phyloP scores from a whole-genome alignment of 2,329 filamentous ascomycete genomes.

The Fusarium buxicola region DNA sequence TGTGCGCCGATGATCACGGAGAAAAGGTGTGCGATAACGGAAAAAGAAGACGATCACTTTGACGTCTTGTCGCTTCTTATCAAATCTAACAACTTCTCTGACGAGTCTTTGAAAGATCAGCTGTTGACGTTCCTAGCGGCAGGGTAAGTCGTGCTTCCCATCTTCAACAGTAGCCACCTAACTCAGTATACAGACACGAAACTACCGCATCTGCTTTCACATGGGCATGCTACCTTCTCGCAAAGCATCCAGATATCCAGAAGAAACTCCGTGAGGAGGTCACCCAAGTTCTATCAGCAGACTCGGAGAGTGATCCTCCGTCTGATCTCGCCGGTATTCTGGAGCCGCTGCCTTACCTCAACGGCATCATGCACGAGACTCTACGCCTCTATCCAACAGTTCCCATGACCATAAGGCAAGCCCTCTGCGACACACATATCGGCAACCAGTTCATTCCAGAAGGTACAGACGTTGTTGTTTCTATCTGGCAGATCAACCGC shows the following conservation, averaged over 20 bases:
- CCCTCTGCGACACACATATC: constrained; percentile 67
- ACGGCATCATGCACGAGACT: constrained; percentile 76
- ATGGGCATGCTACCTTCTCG: constrained; percentile 37
- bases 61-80: constrained; percentile 74
- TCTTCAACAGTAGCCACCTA: not conserved
- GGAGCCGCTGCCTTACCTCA: constrained; percentile 74
- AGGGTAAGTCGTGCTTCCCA: not conserved
- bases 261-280: constrained; percentile 34
- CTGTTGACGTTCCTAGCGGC: constrained; percentile 65
- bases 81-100: constrained; percentile 63
- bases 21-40: constrained; percentile 59
- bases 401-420: constrained; percentile 70
- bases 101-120: constrained; percentile 64
- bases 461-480: constrained; percentile 71
- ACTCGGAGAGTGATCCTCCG: not conserved
- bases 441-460: constrained; percentile 71
- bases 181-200: constrained; percentile 21
- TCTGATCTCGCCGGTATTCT: constrained; percentile 65
- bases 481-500: constrained; percentile 71
- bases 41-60: constrained; percentile 59
- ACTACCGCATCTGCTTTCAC: constrained; percentile 38
- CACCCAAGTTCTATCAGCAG: not conserved
- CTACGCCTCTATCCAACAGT: constrained; percentile 76
- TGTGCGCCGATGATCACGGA: constrained; percentile 53
- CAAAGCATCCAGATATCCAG: constrained; percentile 32